Percentiles rank a stretch among this genome's conserved stretches.
Conservation (phyloP, 2,329 filamentous ascomycete genomes). For the Pseudogymnoascus sp. region DNA sequence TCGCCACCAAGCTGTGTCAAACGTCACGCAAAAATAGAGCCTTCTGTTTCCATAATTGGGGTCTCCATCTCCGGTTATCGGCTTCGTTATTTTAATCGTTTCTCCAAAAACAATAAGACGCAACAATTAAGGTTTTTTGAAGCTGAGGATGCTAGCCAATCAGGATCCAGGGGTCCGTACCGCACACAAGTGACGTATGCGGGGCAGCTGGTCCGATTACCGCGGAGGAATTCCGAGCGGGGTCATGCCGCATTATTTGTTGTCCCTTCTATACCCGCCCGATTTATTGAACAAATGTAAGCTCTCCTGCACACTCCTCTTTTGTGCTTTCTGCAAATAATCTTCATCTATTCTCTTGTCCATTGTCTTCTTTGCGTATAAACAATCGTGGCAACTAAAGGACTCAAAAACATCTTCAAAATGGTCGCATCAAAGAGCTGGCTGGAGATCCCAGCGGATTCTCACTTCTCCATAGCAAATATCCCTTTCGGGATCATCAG, state of each 20-base stretch:
- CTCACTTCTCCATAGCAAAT: slow-evolving; percentile 63
- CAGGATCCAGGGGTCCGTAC: not conserved
- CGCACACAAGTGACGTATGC: not conserved
- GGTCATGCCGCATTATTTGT: slow-evolving; percentile 1
- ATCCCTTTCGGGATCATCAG: slow-evolving; percentile 69
- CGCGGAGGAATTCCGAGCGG: slow-evolving; percentile 6
- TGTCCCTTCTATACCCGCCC: slow-evolving; percentile 5
- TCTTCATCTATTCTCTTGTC: not conserved
- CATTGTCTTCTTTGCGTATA: not conserved
- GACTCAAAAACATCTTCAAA: slow-evolving; percentile 11
- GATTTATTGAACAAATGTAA: slow-evolving; percentile 9
- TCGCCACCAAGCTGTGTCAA: not conserved
- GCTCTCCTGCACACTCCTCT: not conserved
- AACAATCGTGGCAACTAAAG: slow-evolving; percentile 1
- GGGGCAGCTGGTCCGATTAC: not conserved
- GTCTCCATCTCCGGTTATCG: not conserved
- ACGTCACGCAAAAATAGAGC: not conserved
- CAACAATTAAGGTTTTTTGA: slow-evolving; percentile 4
- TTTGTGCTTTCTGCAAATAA: not conserved
- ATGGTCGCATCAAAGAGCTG: slow-evolving; percentile 29
- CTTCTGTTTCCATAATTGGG: not conserved
- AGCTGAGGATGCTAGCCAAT: not conserved
- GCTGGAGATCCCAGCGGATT: slow-evolving; percentile 25
- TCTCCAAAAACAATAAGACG: not conserved
- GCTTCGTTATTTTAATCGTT: not conserved